Percentiles rank a stretch among this genome's conserved stretches.
phyloP scores from a whole-genome alignment of 73 alveolate genomes.

The Durusdinium trenchii region DNA sequence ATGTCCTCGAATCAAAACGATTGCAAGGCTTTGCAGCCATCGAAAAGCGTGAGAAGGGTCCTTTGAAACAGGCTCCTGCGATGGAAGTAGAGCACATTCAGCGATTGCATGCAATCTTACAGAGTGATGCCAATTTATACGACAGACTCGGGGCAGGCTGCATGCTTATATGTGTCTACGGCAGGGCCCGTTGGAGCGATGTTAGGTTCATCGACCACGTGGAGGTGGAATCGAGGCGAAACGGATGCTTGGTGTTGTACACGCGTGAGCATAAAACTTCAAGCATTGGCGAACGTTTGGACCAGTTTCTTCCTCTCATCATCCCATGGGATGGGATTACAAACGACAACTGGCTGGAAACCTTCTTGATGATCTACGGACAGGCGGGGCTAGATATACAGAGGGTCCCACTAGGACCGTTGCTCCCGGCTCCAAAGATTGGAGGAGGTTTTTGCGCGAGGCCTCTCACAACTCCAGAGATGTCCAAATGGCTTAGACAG shows the following conservation, averaged over 20 bases:
- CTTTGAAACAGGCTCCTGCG: background rate
- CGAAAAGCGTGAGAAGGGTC: background rate
- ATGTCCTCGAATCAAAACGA: background rate
- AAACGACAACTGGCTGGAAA: background rate
- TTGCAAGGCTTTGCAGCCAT: background rate
- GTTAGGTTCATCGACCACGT: background rate
- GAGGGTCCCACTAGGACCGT: background rate
- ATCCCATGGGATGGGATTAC: background rate
- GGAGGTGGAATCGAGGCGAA: background rate
- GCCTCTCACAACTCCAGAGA: background rate
- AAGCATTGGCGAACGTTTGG: background rate
- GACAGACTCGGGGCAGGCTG: background rate
- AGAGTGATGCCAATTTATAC: background rate
- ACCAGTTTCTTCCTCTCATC: background rate
- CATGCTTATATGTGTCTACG: background rate
- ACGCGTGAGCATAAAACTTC: too few species aligned
- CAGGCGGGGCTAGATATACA: background rate
- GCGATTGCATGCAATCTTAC: background rate
- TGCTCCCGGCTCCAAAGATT: background rate
- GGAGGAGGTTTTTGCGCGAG: background rate
- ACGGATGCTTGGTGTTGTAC: background rate
- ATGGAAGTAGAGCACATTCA: background rate
- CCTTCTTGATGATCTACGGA: background rate
- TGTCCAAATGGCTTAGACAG: background rate
- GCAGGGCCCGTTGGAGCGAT: background rate